Evolutionary conservation across 78 protist genomes (phyloP), one percentile per base, ranked within the genome.

Genomic region (Cavenderia fasciculata): DNA sequence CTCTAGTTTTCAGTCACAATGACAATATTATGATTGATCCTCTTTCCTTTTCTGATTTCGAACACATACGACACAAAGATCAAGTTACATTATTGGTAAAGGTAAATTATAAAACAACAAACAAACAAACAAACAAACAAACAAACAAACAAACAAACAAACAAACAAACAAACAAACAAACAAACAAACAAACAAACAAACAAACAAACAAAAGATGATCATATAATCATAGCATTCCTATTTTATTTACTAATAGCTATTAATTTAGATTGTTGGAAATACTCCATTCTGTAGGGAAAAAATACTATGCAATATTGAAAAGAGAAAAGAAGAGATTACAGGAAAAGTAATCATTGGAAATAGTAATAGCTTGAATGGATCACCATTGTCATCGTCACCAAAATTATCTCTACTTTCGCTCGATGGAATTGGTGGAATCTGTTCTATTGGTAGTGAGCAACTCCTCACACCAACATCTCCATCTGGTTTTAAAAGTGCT

Each of bases 11-110:
- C 57, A 38, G 54, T 40, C 31, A 68, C 4, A 77, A 54, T 33
- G 70, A 61, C 40, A 51, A 51, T 14, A 21, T 10, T 40, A 82
- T 82, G 89, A 82, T 82, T 27, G 77, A 82, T 68, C 89, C 89
- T 19, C 57, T 82, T 21, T 82, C 89, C n/a, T 82, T 66, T 56
- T 68, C 65, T 82, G 89, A 82, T 68, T 82, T 68, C 59, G 56
- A 47, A 33, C 87, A 78, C 40, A 82, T 82, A 14, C 21, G 8
- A 40, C 68, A 38, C 40, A 82, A 82, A 41, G 89, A 82, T 40
- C 19, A 23, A 16, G 56, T 82, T 4, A 59, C 33, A 38, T 52
- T 72, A 8, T 62, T 52, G 8, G 46, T 72, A 23, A 23, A 52
- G 23, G 79, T 72, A 72, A 34, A 23, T 36, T 34, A 19, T 19